Evolutionary conservation across 495 filamentous ascomycete species (phyloP).

Genomic region (Hypoxylon fuscum): DNA sequence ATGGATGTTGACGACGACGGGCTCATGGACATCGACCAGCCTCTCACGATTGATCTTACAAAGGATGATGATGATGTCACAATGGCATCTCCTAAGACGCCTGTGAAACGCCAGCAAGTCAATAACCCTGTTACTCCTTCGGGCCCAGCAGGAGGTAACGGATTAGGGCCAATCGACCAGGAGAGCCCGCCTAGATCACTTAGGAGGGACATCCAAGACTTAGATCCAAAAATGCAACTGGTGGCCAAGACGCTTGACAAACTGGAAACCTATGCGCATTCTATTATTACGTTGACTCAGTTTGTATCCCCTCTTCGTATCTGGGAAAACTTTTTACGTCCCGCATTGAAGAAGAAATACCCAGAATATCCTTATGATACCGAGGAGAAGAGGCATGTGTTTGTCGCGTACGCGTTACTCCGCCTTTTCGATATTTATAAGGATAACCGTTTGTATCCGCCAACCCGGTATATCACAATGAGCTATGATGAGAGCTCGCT

Average conservation of each 20-base stretch:
- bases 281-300: slow-evolving; percentile 18
- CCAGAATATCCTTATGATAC: slow-evolving; percentile 26
- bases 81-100: slow-evolving; percentile 7
- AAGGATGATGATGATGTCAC: neutral
- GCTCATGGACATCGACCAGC: neutral
- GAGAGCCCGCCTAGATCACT: slow-evolving; percentile 8
- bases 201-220: slow-evolving; percentile 31
- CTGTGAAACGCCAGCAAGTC: slow-evolving; percentile 19
- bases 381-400: slow-evolving; percentile 4
- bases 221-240: slow-evolving; percentile 27
- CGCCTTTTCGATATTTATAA: slow-evolving; percentile 36
- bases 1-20: slow-evolving; percentile 31
- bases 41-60: slow-evolving; percentile 13
- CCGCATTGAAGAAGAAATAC: slow-evolving; percentile 9
- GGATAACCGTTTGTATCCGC: slow-evolving; percentile 3
- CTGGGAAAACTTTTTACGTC: slow-evolving; percentile 11
- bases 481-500: slow-evolving; percentile 13
- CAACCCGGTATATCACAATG: slow-evolving; percentile 25
- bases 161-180: neutral
- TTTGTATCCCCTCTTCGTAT: neutral
- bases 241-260: slow-evolving; percentile 23
- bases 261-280: slow-evolving; percentile 12
- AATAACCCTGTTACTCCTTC: slow-evolving; percentile 31
- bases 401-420: slow-evolving; percentile 26
- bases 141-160: neutral